Conservation (phyloP, 2,329 filamentous ascomycete genomes). For the Epichloe typhina region DNA sequence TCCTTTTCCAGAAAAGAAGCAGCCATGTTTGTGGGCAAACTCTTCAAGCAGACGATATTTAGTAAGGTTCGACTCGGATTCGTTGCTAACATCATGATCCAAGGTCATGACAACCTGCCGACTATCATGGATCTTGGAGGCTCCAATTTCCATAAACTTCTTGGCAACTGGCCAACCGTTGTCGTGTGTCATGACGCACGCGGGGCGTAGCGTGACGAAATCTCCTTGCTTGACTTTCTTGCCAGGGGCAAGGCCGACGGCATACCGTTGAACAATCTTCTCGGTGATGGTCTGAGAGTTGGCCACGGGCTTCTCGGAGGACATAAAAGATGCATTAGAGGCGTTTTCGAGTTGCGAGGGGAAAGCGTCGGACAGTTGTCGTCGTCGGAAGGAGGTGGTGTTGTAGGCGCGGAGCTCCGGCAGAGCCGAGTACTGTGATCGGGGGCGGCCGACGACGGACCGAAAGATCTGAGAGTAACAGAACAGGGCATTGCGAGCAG, state of each 20-base stretch:
- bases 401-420: background rate
- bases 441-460: background rate
- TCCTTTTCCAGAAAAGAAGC: constrained; percentile 58
- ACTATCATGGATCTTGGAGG: constrained; percentile 54
- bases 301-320: constrained; percentile 23
- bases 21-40: constrained; percentile 70
- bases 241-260: constrained; percentile 59
- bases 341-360: constrained; percentile 49
- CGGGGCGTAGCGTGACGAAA: constrained; percentile 66
- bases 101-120: constrained; percentile 70
- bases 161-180: constrained; percentile 62
- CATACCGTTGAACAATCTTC: constrained; percentile 79
- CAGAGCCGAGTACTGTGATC: background rate
- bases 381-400: background rate
- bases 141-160: constrained; percentile 73
- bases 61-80: constrained; percentile 59
- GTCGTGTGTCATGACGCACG: constrained; percentile 76
- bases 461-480: background rate
- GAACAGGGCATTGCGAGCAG: background rate
- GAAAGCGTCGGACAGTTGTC: constrained; percentile 33
- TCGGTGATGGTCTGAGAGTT: constrained; percentile 47
- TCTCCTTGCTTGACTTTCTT: constrained; percentile 70
- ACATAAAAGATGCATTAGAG: constrained; percentile 32
- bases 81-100: constrained; percentile 85
- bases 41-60: constrained; percentile 74